Evolutionary conservation across 768 basidiomycete genomes (phyloP), one percentile per base, ranked within the genome.

Genomic region (Lenzites betulinus): DNA sequence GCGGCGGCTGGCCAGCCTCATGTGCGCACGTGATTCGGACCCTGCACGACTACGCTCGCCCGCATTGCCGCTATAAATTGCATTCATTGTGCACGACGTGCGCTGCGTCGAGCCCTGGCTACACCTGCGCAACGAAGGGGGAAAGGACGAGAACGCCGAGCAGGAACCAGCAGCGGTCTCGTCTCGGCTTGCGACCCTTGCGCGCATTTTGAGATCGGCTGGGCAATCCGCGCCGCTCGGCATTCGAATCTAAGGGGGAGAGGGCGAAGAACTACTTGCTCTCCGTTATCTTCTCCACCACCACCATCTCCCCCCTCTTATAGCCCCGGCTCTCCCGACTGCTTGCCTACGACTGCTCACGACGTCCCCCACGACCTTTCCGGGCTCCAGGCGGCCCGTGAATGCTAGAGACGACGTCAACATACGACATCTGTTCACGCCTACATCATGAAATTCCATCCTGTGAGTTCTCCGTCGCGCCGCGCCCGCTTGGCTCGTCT

Each of bases 381-480:
- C 20, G 48, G 56, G 49, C 47, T 22, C 20, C n/a, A 54, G 41
- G 47, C 38, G 52, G 41, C 48, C 52, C 52, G 39, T 23, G 48
- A 60, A 43, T 39, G 33, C 39, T 43, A 42, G 46, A 50, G 38
- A 33, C 23, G 54, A 52, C 23, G 41, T 20, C 41, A 48, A 54
- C 47, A 58, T 39, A 54, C 48, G 46, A 42, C 56, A 15, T 20
- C 16, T 25, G 23, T 54, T 39, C 43, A 42, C 52, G 48, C 30
- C 49, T 28, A 52, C 42, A 60, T 66, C 73, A 83, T 83, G 81
- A 58, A 67, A 38, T 84, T 83, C 64, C 70, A 82, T 64, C 83
- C 81, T 43, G 83, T 84, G 58, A 64, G 80, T 71, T 50, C 22
- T 51, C 53, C 23, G 26, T 13, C 43, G 16, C 47, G 16, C 16